These are phyloP conservation scores for Trichoderma gracile DNA, from an alignment of 2,329 filamentous ascomycete genomes.

Conservation along the genomic window DNA sequence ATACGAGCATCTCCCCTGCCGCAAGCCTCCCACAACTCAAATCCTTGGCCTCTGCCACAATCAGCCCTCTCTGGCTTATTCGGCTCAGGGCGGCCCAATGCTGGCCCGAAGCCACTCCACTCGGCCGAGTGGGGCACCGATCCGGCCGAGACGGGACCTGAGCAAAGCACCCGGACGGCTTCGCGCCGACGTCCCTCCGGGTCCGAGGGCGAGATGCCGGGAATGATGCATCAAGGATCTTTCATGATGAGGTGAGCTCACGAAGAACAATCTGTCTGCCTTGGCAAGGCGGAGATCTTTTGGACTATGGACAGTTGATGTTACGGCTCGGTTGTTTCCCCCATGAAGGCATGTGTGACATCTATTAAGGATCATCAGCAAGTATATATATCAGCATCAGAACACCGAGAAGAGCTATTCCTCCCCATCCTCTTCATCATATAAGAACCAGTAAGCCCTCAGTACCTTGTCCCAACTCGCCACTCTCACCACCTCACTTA, in stretches of 20 bases:
- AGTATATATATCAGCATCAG: neutral
- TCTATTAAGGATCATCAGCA: neutral
- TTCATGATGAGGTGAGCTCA: neutral
- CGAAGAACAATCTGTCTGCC: neutral
- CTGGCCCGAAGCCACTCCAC: neutral
- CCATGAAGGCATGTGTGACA: neutral
- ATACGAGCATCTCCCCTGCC: neutral
- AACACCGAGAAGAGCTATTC: neutral
- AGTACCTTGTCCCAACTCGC: too few relatives aligned
- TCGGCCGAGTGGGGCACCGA: slow-evolving; percentile 19
- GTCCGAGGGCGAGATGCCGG: neutral
- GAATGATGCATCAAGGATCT: neutral
- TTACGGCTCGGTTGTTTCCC: neutral
- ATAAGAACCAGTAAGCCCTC: too few relatives aligned
- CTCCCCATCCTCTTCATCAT: neutral
- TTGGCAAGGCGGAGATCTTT: neutral
- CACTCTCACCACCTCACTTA: neutral
- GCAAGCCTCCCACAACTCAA: neutral
- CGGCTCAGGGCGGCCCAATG: slow-evolving; percentile 10
- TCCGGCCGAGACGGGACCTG: slow-evolving; percentile 3
- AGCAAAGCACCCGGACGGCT: neutral
- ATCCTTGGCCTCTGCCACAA: slow-evolving; percentile 9
- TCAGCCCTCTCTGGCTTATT: neutral
- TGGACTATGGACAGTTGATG: neutral
- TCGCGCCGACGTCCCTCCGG: neutral